A percentile compares a stretch with the other conserved stretches of the same genome.
Conservation (phyloP, 139 green algal genomes). For the Picochlorum sp. region DNA sequence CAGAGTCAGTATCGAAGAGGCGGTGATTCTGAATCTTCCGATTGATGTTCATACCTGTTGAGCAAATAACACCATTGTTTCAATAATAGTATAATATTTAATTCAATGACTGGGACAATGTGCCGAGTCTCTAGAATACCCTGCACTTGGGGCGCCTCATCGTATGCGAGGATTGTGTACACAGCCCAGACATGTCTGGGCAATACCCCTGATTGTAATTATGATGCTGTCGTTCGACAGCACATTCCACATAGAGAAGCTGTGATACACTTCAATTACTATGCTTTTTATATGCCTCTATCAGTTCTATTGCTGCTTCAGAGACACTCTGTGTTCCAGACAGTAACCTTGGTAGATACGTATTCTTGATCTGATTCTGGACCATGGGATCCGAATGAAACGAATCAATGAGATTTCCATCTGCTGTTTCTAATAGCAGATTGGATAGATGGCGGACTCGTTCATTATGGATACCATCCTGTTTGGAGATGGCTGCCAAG, state of each 20-base stretch:
- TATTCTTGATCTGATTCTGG: neutral
- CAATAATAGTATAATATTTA: too few relatives aligned
- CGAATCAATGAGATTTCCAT: slow-evolving; percentile 31
- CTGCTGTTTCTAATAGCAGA: slow-evolving; percentile 20
- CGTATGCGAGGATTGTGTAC: too few relatives aligned
- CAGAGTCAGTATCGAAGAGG: too few relatives aligned
- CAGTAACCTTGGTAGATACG: neutral
- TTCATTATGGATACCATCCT: slow-evolving; percentile 16
- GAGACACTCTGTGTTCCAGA: neutral
- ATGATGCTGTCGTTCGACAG: too few relatives aligned
- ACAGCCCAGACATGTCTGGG: too few relatives aligned
- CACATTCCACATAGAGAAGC: neutral
- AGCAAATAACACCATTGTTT: too few relatives aligned
- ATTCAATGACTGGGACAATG: too few relatives aligned
- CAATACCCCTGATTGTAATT: too few relatives aligned
- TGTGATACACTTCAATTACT: neutral
- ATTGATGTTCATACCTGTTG: too few relatives aligned
- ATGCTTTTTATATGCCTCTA: neutral
- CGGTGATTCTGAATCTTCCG: too few relatives aligned
- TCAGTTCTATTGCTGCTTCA: neutral
- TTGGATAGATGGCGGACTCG: slow-evolving; percentile 6
- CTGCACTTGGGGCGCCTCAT: too few relatives aligned
- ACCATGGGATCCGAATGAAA: slow-evolving; percentile 11
- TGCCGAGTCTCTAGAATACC: too few relatives aligned
- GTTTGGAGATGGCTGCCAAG: slow-evolving; percentile 6